A percentile compares a stretch with the other conserved stretches of the same genome.
Conservation (phyloP, 2,329 filamentous ascomycete species). For the Penicillium sp. region DNA sequence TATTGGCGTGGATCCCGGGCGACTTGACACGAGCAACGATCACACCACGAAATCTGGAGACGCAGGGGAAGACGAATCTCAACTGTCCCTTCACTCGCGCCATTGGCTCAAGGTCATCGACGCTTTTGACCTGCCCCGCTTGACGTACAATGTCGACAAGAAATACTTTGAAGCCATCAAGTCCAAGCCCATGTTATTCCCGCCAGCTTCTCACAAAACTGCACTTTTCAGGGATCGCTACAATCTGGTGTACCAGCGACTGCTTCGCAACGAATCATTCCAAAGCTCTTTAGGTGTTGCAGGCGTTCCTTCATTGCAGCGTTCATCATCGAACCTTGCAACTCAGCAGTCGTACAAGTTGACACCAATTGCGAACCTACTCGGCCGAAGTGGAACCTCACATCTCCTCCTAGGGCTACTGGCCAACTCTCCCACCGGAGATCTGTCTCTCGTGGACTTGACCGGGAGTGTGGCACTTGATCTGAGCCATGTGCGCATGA, state of each 20-base stretch:
- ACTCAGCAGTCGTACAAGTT: slow-evolving; percentile 72
- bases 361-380: slow-evolving; percentile 71
- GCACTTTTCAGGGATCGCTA: slow-evolving; percentile 83
- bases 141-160: slow-evolving; percentile 53
- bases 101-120: slow-evolving; percentile 78
- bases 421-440: slow-evolving; percentile 72
- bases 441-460: slow-evolving; percentile 75
- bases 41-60: slow-evolving; percentile 42
- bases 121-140: slow-evolving; percentile 74
- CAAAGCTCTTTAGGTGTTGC: slow-evolving; percentile 70
- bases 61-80: slow-evolving; percentile 52
- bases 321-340: slow-evolving; percentile 53
- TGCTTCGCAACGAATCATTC: slow-evolving; percentile 89
- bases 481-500: slow-evolving; percentile 69
- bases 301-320: slow-evolving; percentile 51
- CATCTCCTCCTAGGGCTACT: slow-evolving; percentile 86
- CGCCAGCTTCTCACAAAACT: slow-evolving; percentile 74
- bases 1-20: slow-evolving; percentile 41
- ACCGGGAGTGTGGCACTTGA: slow-evolving; percentile 85
- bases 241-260: slow-evolving; percentile 83
- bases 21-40: slow-evolving; percentile 45
- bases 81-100: slow-evolving; percentile 64
- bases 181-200: slow-evolving; percentile 65
- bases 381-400: slow-evolving; percentile 73
- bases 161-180: slow-evolving; percentile 81